Base-by-base conservation (phyloP, 768 basidiomycete species). In the Neoboletus subvelutipes region DNA sequence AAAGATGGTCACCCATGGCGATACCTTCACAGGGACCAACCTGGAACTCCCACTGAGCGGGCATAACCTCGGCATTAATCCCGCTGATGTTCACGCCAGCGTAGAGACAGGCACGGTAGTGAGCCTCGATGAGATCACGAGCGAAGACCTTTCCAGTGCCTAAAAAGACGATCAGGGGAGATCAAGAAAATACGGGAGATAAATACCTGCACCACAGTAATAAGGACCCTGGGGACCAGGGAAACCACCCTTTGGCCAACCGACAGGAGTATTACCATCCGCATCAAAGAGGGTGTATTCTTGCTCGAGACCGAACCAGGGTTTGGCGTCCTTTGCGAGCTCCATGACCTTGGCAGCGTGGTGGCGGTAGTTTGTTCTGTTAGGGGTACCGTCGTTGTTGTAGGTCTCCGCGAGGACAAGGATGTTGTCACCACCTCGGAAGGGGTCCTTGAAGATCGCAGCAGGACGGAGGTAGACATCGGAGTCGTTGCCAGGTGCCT, bases 11-110 rank as follows among this genome's bases (percentile, higher is more conserved):
- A 65, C 97, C 97, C 94, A 98, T 96, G 57, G 88, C 81, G 74
- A 98, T 98, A 53, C 97, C 97, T 73, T 92, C 90, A 68, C 96
- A 98, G 31, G 97, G 97, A 52, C 97, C 96, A 65, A 99, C 94
- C 76, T 99, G 97, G 90, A 96, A 99, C 79, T 99, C 97, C 97
- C 97, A 99, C 75, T 99, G 97, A 54, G 95, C 87, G 17, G 97
- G 96, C 96, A 98, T 98, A 59, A 98, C 96, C 77, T 98, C 97
- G 58, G 96, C 96, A 74, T 98, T 99, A 79, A 99, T 98, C 71
- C 97, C 97, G 64, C 92, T 94, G 78, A 98, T 98, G 80, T 94
- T 94, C 77, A 99, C 83, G 64, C 94, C 95, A 54, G 94, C 77
- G 72, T 96, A 95, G 52, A 96, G 84, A 74, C 95, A 97, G 56